A percentile compares a stretch with the other conserved stretches of the same genome.
Conservation (phyloP, 768 basidiomycete genomes). For the Boletus sp. region DNA sequence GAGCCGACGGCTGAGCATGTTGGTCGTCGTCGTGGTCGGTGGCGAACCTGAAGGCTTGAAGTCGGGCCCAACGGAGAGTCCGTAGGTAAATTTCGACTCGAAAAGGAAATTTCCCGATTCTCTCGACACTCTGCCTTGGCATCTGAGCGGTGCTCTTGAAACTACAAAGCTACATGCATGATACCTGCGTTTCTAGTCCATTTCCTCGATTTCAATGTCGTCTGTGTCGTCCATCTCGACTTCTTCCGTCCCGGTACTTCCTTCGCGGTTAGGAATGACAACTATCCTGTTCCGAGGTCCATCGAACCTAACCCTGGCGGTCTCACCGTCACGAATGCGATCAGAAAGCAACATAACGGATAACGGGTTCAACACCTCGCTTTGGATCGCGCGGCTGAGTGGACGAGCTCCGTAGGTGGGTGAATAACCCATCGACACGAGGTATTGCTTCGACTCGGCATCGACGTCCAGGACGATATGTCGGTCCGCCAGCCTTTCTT, state of each 20-base stretch:
- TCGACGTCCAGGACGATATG: slow-evolving; percentile 83
- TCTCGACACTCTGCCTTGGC: no score
- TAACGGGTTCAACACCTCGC: slow-evolving; percentile 88
- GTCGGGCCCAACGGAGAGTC: not conserved
- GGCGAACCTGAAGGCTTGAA: not conserved
- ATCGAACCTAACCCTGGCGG: slow-evolving; percentile 73
- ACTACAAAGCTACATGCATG: not conserved
- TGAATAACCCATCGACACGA: slow-evolving; percentile 76
- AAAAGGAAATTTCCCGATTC: slow-evolving; percentile 16
- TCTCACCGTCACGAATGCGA: slow-evolving; percentile 79
- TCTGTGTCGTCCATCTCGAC: slow-evolving; percentile 67
- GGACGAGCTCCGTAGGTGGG: slow-evolving; percentile 89
- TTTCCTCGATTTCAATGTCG: slow-evolving; percentile 27
- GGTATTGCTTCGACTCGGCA: slow-evolving; percentile 70
- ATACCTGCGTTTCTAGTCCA: slow-evolving; percentile 10
- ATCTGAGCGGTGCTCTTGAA: not conserved
- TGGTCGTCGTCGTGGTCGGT: slow-evolving; percentile 10
- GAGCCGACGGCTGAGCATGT: slow-evolving; percentile 31
- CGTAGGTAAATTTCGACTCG: not conserved
- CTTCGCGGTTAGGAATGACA: slow-evolving; percentile 83
- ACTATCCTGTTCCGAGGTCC: slow-evolving; percentile 74
- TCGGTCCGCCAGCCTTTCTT: slow-evolving; percentile 71
- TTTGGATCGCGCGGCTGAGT: slow-evolving; percentile 87
- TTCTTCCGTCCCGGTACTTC: slow-evolving; percentile 40
- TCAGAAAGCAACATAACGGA: slow-evolving; percentile 83